Base-by-base conservation (phyloP, 1,139 yeast species). In the Hyphopichia pseudoburtonii region DNA sequence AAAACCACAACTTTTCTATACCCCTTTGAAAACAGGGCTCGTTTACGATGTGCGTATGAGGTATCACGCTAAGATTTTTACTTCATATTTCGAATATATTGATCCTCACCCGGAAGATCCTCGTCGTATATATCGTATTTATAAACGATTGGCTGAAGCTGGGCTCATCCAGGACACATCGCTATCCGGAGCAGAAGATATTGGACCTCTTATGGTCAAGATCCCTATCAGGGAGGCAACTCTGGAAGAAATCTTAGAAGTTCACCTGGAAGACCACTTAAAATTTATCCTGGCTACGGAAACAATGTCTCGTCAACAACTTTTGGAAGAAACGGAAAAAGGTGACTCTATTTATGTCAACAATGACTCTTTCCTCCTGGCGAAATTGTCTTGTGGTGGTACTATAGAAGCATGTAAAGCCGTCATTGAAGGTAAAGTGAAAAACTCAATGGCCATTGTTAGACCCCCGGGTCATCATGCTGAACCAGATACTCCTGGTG, bases 101-200 rank as follows among this genome's bases (percentile, higher is more conserved):
- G 98, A 94, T 56, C 98, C 98, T 3, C 99, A 94, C 57, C 99
- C 99, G 4, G 99, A 94, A 60, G 98, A 94, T 56, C 99, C 99
- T 10, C 78, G 98, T 44, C 80, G 99, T 48, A 92, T 92, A 33
- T 92, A 90, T 61, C 76, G 97, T 41, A 87, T 94, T 33, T 94
- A 92, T 65, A 88, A 92, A 61, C 85, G 86, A 33, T 72, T 94
- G 34, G 97, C 96, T 0, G 97, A 92, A 56, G 90, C 95, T 21
- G 98, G 98, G 0, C 67, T 94, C 17, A 83, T 94, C 36, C 78
- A 71, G 30, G 97, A 92, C 54, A 83, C 88, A 17, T 78, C 88
- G 3, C 68, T 92, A 33, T 77, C 86, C 8, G 97, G 97, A 2
- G 66, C 80, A 6, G 87, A 84, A 41, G 82, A 87, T 34, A 79